Conservation (phyloP, 768 basidiomycete species). For the Rhizopogon vulgaris region DNA sequence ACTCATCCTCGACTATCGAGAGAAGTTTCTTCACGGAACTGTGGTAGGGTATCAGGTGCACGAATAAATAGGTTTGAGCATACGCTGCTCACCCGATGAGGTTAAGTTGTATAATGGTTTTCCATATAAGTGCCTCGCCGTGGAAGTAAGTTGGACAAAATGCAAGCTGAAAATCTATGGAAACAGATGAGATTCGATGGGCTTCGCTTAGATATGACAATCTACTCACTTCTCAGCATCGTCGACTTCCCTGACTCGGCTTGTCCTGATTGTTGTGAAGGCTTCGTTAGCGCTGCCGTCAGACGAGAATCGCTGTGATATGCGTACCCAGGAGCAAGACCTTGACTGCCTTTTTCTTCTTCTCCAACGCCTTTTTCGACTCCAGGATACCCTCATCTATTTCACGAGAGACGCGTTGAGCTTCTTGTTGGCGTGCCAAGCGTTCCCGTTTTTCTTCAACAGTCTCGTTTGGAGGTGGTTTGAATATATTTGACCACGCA, state of each 20-base stretch:
- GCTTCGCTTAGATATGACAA: not conserved
- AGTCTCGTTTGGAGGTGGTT: conserved; percentile 13
- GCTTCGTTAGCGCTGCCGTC: not conserved
- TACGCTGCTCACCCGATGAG: conserved; percentile 44
- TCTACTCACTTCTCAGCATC: conserved; percentile 20
- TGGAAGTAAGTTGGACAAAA: conserved; percentile 60
- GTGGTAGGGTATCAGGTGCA: not conserved
- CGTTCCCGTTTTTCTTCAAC: not conserved
- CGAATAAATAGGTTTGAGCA: not conserved
- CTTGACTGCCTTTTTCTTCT: conserved; percentile 23
- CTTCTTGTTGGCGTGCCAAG: conserved; percentile 18
- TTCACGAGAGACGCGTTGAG: conserved; percentile 14
- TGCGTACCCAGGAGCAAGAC: conserved; percentile 20
- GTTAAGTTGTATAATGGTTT: conserved; percentile 62
- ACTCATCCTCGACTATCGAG: conserved; percentile 42
- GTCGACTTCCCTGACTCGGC: conserved; percentile 28
- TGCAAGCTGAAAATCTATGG: conserved; percentile 59
- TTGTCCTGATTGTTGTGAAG: conserved; percentile 12
- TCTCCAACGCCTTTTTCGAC: conserved; percentile 14
- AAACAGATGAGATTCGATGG: not conserved
- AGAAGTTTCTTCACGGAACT: conserved; percentile 57
- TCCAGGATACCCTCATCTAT: conserved; percentile 26
- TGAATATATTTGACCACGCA: conserved; percentile 18
- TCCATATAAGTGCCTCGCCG: conserved; percentile 54
- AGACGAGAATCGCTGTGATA: rapidly evolving